phyloP scores from a whole-genome alignment of 208 protist genomes.

The Leishmania mexicana region DNA sequence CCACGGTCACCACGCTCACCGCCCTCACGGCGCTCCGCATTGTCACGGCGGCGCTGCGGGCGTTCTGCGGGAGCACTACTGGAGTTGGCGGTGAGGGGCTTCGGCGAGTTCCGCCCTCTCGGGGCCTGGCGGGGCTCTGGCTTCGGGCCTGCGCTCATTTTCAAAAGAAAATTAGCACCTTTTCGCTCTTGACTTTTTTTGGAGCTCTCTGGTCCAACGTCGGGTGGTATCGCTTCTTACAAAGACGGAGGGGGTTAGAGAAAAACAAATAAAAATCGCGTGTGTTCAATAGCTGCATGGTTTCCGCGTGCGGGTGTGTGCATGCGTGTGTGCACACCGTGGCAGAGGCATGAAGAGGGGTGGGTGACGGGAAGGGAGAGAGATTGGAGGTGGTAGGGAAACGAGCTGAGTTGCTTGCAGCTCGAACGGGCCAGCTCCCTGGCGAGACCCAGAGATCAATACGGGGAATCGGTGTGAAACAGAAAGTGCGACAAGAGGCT shows the following conservation, averaged over 20 bases:
- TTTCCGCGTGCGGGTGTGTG: not conserved
- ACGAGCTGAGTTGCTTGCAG: not conserved
- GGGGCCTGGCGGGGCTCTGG: slow-evolving; percentile 13
- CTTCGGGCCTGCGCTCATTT: slow-evolving; percentile 23
- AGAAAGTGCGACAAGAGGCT: not conserved
- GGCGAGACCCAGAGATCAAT: not conserved
- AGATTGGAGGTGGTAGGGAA: not conserved
- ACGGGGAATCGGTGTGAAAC: not conserved
- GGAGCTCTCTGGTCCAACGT: not conserved
- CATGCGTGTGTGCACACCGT: not conserved
- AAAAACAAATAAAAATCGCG: slow-evolving; percentile 10
- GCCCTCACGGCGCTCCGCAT: not conserved
- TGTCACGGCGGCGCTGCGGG: slow-evolving; percentile 17
- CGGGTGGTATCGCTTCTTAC: slow-evolving; percentile 15
- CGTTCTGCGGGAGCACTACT: slow-evolving; percentile 23
- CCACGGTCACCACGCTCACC: not conserved
- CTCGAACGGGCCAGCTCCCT: not conserved
- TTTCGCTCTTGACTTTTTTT: slow-evolving; percentile 3
- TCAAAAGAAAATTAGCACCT: slow-evolving; percentile 3
- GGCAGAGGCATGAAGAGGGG: not conserved
- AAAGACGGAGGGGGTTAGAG: slow-evolving; percentile 6
- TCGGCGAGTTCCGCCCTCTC: slow-evolving; percentile 13
- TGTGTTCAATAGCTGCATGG: slow-evolving; percentile 6
- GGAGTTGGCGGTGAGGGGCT: slow-evolving; percentile 9
- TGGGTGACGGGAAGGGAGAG: not conserved